Base-by-base conservation (phyloP, 2,329 filamentous ascomycete genomes). In the Cryoendolithus antarcticus region DNA sequence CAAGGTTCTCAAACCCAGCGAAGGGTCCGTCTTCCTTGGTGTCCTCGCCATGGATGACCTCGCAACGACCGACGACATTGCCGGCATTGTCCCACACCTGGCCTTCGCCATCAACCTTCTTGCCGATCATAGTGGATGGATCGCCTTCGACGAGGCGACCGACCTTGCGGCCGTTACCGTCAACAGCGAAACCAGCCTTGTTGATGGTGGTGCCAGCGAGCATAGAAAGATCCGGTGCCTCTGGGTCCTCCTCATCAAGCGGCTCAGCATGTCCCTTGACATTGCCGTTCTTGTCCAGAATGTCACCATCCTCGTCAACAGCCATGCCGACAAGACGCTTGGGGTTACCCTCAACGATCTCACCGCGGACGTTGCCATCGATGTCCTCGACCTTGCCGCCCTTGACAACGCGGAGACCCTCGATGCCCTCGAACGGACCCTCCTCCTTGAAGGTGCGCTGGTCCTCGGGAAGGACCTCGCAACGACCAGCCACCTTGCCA, bases 261-360 rank as follows among this genome's bases (percentile, higher is more conserved):
- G 71, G 71, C 52, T 76, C 71, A 38, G 72, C 74, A 37, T 73
- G 71, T 6, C 72, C 74, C 55, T 77, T 70, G 39, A 74, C 70
- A 46, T 76, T 77, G 46, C 74, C 74, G 48, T 69, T 86, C 58
- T 77, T 78, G 65, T 91, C 85, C 40, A 82, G 69, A 27, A 93
- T 77, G 41, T 91, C 84, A 30, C 85, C 85, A 46, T 93, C 84
- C 45, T 85, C 79, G 41, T 91, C 85, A 11, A 91, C 84, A 6
- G 68, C 53, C 34, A 83, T 80, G 10, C 85, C 85, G 30, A 79
- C 74, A 1, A 93, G 71, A 37, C 69, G 66, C 69, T 85, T 86
- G 29, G 71, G 58, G 39, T 93, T 81, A 2, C 84, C 85, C 34
- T 77, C 74, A 3, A 72, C 66, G 30, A 89, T 70, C 32, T 79